Evolutionary conservation across 2,329 filamentous ascomycete species (phyloP).

Genomic region (Mycosphaerella sp.): DNA sequence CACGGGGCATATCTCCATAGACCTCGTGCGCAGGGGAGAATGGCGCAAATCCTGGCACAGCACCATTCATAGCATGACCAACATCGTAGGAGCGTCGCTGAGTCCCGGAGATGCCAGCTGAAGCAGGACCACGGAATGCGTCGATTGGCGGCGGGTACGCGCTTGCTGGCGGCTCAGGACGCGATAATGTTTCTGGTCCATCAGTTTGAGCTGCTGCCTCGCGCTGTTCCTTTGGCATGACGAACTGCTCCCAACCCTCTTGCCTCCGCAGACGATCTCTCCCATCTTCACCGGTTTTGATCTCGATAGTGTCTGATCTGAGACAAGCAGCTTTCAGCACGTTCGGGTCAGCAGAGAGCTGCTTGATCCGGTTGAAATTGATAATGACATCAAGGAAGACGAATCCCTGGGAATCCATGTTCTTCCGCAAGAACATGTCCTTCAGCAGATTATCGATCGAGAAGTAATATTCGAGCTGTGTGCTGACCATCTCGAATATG

Average conservation of each 20-base stretch:
- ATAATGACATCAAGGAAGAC: slow-evolving; percentile 74
- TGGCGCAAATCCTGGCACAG: slow-evolving; percentile 19
- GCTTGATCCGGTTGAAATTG: slow-evolving; percentile 77
- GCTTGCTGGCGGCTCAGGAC: slow-evolving; percentile 37
- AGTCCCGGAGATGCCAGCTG: slow-evolving; percentile 16
- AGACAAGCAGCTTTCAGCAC: slow-evolving; percentile 70
- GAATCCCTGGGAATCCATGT: slow-evolving; percentile 95
- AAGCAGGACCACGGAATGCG: slow-evolving; percentile 26
- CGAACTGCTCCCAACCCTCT: slow-evolving; percentile 73
- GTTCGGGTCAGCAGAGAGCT: slow-evolving; percentile 64
- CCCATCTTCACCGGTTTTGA: slow-evolving; percentile 67
- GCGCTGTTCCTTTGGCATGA: slow-evolving; percentile 65
- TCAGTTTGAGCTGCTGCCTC: slow-evolving; percentile 67
- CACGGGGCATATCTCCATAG: slow-evolving; percentile 23
- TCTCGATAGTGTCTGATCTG: slow-evolving; percentile 66
- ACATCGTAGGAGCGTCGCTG: slow-evolving; percentile 27
- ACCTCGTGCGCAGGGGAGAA: slow-evolving; percentile 20
- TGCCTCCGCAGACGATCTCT: slow-evolving; percentile 70
- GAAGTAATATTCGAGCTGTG: slow-evolving; percentile 82
- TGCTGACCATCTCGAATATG: slow-evolving; percentile 53
- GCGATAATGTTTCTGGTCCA: slow-evolving; percentile 51
- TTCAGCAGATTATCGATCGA: slow-evolving; percentile 93
- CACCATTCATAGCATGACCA: slow-evolving; percentile 26
- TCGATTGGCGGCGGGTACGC: slow-evolving; percentile 28
- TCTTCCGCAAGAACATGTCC: slow-evolving; percentile 76